These are phyloP conservation scores for Globisporangium camurandrum DNA, from an alignment of 352 stramenopile species.

Conservation along the genomic window DNA sequence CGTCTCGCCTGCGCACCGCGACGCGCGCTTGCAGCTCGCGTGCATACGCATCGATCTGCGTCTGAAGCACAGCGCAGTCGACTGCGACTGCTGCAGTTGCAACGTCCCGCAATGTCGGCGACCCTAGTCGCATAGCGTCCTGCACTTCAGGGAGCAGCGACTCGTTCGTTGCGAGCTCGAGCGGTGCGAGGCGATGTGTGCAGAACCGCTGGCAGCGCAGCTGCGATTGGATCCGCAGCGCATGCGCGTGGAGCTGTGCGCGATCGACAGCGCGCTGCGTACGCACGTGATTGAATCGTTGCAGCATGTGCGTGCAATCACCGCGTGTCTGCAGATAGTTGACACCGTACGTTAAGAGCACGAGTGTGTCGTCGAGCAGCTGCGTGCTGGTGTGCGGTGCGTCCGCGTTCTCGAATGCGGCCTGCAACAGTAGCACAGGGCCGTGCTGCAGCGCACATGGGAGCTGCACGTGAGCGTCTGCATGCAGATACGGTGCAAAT, in stretches of 20 bases:
- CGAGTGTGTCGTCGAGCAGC: conserved; percentile 37
- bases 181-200: conserved; percentile 28
- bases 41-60: conserved; percentile 35
- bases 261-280: conserved; percentile 9
- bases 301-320: conserved; percentile 6
- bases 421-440: conserved; percentile 21
- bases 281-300: conserved; percentile 12
- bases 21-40: conserved; percentile 27
- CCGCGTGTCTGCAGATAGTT: conserved; percentile 25
- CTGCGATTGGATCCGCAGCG: conserved; percentile 20
- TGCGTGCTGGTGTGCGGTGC: conserved; percentile 26
- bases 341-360: conserved; percentile 35
- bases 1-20: conserved; percentile 23
- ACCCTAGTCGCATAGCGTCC: conserved; percentile 12
- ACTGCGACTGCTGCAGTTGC: conserved; percentile 17
- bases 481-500: conserved; percentile 18
- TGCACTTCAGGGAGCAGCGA: conserved; percentile 35
- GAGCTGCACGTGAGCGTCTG: conserved; percentile 15
- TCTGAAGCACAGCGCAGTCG: conserved; percentile 26
- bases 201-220: conserved; percentile 42
- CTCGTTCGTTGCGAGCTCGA: conserved; percentile 28
- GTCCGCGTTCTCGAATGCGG: conserved; percentile 19
- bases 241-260: conserved; percentile 14
- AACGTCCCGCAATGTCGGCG: conserved; percentile 3
- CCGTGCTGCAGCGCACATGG: conserved; percentile 22